Percentiles rank a stretch among this genome's conserved stretches.
Conservation (phyloP, 2,329 filamentous ascomycete genomes). For the Beauveria sp. region DNA sequence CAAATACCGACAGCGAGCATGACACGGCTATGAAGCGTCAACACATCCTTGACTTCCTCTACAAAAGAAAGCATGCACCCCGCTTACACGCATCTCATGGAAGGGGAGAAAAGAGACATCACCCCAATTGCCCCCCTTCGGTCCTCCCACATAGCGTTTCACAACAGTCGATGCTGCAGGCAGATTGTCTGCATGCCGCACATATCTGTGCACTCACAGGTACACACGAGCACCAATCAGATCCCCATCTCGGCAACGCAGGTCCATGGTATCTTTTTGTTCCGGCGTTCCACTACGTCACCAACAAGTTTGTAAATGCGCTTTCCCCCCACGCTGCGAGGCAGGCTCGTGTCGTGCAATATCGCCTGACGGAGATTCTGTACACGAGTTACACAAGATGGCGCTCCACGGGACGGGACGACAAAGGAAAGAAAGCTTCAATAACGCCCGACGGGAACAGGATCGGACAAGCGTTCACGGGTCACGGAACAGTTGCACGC, state of each 20-base stretch:
- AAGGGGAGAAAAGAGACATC: slow-evolving; percentile 5
- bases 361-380: neutral
- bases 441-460: neutral
- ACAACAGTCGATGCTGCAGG: slow-evolving; percentile 1
- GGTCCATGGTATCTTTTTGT: neutral
- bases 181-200: neutral
- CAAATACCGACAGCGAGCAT: neutral
- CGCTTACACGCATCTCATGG: neutral
- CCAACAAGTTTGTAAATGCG: neutral
- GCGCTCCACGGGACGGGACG: neutral
- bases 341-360: neutral
- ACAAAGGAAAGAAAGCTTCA: neutral
- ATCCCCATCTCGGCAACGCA: neutral
- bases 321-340: neutral
- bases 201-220: neutral
- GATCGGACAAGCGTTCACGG: neutral
- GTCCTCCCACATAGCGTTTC: neutral
- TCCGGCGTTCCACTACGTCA: neutral
- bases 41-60: neutral
- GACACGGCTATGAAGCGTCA: neutral
- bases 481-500: neutral
- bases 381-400: neutral
- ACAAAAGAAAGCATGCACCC: neutral
- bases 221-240: neutral
- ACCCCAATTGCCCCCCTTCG: neutral